Percentiles rank a stretch among this genome's conserved stretches.
phyloP scores from a whole-genome alignment of 1,139 yeast species.

The Yamadazyma jaroonii region DNA sequence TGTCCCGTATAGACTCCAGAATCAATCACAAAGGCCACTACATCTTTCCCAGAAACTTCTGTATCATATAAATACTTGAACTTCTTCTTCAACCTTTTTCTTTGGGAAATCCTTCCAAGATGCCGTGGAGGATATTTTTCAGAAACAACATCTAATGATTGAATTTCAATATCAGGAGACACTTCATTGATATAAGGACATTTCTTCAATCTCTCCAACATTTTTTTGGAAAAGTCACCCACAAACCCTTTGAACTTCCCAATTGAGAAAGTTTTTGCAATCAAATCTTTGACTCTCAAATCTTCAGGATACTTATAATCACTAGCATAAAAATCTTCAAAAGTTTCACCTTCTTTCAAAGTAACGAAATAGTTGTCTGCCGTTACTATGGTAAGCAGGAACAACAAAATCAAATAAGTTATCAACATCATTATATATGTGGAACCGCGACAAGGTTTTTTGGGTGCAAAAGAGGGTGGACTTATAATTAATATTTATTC shows the following conservation, averaged over 20 bases:
- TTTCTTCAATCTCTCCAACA: conserved; percentile 44
- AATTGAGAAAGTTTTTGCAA: conserved; percentile 48
- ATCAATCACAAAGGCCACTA: conserved; percentile 77
- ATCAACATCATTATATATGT: not conserved
- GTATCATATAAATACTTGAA: conserved; percentile 26
- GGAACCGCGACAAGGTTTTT: too few relatives aligned
- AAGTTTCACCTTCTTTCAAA: conserved; percentile 24
- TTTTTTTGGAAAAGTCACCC: conserved; percentile 52
- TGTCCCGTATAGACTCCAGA: conserved; percentile 64
- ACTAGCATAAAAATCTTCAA: conserved; percentile 38
- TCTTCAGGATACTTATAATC: conserved; percentile 33
- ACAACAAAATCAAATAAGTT: not conserved
- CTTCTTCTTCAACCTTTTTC: conserved; percentile 26
- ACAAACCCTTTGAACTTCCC: conserved; percentile 66
- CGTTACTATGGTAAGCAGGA: not conserved
- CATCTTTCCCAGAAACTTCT: conserved; percentile 34
- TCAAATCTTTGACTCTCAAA: conserved; percentile 40
- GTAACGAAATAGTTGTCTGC: conserved; percentile 22
- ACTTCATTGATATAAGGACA: conserved; percentile 55
- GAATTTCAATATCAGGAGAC: conserved; percentile 54
- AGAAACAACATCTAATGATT: conserved; percentile 36
- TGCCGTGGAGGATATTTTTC: conserved; percentile 63
- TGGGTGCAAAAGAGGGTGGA: not conserved
- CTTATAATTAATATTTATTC: not conserved
- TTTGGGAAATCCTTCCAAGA: conserved; percentile 60